Conservation (phyloP, 805 yeast species). For the Spathaspora passalidarum region DNA sequence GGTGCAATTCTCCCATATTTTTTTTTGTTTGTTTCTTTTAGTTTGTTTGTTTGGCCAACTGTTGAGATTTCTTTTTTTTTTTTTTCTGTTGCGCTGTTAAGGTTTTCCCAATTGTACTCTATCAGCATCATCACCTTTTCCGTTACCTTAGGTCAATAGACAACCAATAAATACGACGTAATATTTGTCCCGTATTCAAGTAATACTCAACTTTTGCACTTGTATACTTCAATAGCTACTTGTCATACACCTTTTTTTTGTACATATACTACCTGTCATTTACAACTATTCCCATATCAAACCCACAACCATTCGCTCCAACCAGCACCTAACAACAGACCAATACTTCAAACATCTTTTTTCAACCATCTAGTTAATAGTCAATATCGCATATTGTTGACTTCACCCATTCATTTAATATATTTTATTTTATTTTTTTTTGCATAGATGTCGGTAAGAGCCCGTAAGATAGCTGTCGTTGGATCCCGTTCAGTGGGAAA, state of each 20-base stretch:
- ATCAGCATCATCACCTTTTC: neutral
- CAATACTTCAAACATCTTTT: neutral
- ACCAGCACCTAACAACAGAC: neutral
- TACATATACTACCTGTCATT: constrained; percentile 1
- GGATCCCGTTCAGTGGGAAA: constrained; percentile 89
- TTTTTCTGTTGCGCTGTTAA: neutral
- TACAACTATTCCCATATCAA: neutral
- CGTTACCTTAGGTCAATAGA: neutral
- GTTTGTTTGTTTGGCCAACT: neutral
- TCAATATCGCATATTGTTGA: neutral
- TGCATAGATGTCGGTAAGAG: constrained; percentile 34
- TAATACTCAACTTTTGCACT: neutral
- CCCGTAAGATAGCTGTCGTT: constrained; percentile 79
- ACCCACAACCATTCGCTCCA: neutral
- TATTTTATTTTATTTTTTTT: too few relatives aligned
- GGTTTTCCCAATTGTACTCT: neutral
- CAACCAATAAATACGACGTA: neutral
- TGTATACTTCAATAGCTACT: neutral
- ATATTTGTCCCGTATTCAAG: neutral
- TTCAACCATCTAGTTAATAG: neutral
- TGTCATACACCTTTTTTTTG: neutral
- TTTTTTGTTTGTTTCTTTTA: too few relatives aligned
- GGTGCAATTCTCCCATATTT: neutral
- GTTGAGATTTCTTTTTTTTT: neutral
- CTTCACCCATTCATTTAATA: neutral